These are phyloP conservation scores for Solanum sejunctum DNA, from an alignment of 257 asterid genomes.

Conservation along the genomic window DNA sequence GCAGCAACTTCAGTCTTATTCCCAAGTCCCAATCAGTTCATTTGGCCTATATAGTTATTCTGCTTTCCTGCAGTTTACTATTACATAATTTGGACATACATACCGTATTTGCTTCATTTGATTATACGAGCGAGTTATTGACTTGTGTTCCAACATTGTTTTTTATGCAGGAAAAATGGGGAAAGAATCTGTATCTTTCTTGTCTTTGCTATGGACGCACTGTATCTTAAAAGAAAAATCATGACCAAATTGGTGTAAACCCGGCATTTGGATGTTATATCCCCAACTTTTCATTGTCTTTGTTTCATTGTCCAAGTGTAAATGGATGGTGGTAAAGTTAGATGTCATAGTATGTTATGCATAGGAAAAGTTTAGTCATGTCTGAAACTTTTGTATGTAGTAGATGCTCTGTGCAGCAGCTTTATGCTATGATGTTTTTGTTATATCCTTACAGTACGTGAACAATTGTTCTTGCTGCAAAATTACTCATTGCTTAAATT, in stretches of 20 bases:
- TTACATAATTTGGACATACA: not conserved
- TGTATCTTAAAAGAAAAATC: slow-evolving; percentile 5
- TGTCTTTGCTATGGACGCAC: slow-evolving; percentile 25
- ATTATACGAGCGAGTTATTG: not conserved
- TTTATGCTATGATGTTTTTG: not conserved
- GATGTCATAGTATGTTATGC: not conserved
- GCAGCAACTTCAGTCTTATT: not conserved
- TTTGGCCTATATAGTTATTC: not conserved
- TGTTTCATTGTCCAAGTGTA: slow-evolving; percentile 1
- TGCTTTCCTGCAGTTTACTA: not conserved
- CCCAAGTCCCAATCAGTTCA: not conserved
- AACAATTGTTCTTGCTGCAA: not conserved
- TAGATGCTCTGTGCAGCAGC: not conserved
- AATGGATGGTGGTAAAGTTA: not conserved
- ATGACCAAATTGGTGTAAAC: not conserved
- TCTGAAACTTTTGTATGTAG: not conserved
- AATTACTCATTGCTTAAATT: not conserved
- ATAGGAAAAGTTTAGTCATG: not conserved
- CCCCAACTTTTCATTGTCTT: not conserved
- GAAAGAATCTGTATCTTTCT: slow-evolving; percentile 23
- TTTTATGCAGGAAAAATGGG: slow-evolving; percentile 19
- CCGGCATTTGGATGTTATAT: not conserved
- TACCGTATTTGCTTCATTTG: not conserved
- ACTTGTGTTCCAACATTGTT: not conserved
- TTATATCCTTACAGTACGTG: not conserved